These are phyloP conservation scores for Wickerhamiella allomyrinae DNA, from an alignment of 805 yeast species.

Conservation along the genomic window DNA sequence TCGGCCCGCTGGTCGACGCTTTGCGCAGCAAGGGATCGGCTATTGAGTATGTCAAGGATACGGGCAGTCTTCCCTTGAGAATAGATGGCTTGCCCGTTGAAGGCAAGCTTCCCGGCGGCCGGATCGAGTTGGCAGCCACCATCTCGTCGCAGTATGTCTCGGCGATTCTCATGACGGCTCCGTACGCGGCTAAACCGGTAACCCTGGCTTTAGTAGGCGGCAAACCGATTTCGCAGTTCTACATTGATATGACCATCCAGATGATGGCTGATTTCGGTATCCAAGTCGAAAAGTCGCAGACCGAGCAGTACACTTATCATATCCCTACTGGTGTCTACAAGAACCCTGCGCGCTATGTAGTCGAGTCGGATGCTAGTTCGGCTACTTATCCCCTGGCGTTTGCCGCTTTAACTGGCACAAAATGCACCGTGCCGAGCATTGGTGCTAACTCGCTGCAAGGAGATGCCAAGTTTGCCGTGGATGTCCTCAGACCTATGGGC, in stretches of 20 bases:
- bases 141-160: slow-evolving; percentile 96
- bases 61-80: slow-evolving; percentile 76
- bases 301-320: slow-evolving; percentile 73
- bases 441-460: slow-evolving; percentile 90
- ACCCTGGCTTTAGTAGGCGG: slow-evolving; percentile 87
- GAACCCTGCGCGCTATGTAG: slow-evolving; percentile 73
- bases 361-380: slow-evolving; percentile 94
- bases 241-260: slow-evolving; percentile 91
- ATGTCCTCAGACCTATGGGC: slow-evolving; percentile 90
- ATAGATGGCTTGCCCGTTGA: slow-evolving; percentile 39
- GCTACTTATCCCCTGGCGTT: slow-evolving; percentile 96
- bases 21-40: slow-evolving; percentile 63
- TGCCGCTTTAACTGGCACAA: slow-evolving; percentile 91
- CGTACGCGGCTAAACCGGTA: slow-evolving; percentile 80
- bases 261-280: slow-evolving; percentile 92
- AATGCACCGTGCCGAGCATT: slow-evolving; percentile 86
- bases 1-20: slow-evolving; percentile 91
- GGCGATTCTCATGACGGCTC: slow-evolving; percentile 92
- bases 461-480: slow-evolving; percentile 91
- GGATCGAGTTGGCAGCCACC: slow-evolving; percentile 87
- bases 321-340: slow-evolving; percentile 72
- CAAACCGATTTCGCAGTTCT: slow-evolving; percentile 88
- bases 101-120: slow-evolving; percentile 68
- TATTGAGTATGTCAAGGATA: slow-evolving; percentile 53
- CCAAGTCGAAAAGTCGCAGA: slow-evolving; percentile 48